These are phyloP conservation scores for Cladosporium sphaerospermum DNA, from an alignment of 2,329 filamentous ascomycete genomes.

Conservation along the genomic window DNA sequence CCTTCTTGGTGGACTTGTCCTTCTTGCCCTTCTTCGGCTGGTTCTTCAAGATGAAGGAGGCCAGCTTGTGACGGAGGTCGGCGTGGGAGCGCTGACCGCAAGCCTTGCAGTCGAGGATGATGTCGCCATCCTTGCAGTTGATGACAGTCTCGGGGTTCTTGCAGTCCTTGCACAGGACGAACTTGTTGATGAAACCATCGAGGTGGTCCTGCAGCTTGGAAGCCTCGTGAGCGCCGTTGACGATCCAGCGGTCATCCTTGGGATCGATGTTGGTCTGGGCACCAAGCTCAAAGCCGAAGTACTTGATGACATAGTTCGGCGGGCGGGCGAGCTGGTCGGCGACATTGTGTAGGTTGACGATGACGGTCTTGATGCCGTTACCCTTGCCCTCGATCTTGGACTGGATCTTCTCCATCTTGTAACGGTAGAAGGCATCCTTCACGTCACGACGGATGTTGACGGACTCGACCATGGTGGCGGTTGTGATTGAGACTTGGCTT, in stretches of 20 bases:
- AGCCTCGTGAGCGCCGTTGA: conserved; percentile 96
- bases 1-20: conserved; percentile 92
- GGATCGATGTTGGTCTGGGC: conserved; percentile 98
- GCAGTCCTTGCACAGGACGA: conserved; percentile 99
- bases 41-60: conserved; percentile 95
- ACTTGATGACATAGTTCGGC: conserved; percentile 96
- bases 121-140: conserved; percentile 86
- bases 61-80: conserved; percentile 89
- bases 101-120: conserved; percentile 95
- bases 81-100: conserved; percentile 91
- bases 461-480: conserved; percentile 75
- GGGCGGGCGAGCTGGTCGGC: conserved; percentile 87
- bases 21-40: conserved; percentile 91
- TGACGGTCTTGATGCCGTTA: conserved; percentile 98
- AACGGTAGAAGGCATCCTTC: conserved; percentile 98
- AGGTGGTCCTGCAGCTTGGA: conserved; percentile 96
- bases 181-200: conserved; percentile 96
- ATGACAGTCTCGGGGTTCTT: conserved; percentile 99
- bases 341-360: conserved; percentile 93
- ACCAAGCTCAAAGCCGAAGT: conserved; percentile 97
- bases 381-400: conserved; percentile 99
- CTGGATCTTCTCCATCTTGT: conserved; percentile 99
- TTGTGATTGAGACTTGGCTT: conserved; percentile 25
- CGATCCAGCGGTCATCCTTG: conserved; percentile 98
- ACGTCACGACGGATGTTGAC: conserved; percentile 98